Conservation (phyloP, 371 early-diverging fungal species). For the Blyttiomyces sp. region DNA sequence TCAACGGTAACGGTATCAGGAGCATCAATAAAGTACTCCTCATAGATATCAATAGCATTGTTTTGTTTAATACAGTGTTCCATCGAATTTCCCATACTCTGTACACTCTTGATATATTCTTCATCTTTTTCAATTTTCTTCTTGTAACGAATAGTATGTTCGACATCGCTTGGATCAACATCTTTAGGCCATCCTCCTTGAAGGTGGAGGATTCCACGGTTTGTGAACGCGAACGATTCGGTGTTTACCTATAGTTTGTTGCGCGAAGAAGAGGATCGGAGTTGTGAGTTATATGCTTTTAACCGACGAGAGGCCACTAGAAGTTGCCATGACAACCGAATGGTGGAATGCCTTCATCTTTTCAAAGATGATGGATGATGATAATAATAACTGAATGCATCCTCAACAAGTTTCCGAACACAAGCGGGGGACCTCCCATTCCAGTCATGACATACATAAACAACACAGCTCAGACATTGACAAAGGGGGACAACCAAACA, state of each 20-base stretch:
- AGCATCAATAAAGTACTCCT: slow-evolving; percentile 51
- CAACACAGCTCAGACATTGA: no score
- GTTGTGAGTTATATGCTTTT: background rate
- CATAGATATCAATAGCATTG: slow-evolving; percentile 61
- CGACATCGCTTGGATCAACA: slow-evolving; percentile 53
- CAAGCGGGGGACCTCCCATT: no score
- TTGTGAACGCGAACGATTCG: slow-evolving; percentile 41
- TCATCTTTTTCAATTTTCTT: slow-evolving; percentile 63
- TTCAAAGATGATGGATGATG: no score
- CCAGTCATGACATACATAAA: no score
- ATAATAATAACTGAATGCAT: no score
- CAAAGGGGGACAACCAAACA: no score
- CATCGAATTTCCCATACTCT: slow-evolving; percentile 46
- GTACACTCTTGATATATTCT: slow-evolving; percentile 49
- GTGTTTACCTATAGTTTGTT: slow-evolving; percentile 44
- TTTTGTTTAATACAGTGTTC: slow-evolving; percentile 60
- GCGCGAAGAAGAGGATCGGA: background rate
- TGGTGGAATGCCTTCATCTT: no score
- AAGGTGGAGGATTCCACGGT: slow-evolving; percentile 48
- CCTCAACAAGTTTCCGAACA: no score
- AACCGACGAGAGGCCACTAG: no score
- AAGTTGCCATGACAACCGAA: no score
- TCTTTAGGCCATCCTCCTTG: slow-evolving; percentile 64
- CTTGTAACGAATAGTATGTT: slow-evolving; percentile 56
- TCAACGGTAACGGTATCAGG: slow-evolving; percentile 40